A percentile compares a stretch with the other conserved stretches of the same genome.
These are phyloP conservation scores for Peziza echinospora DNA, from an alignment of 495 filamentous ascomycete genomes.

Conservation along the genomic window DNA sequence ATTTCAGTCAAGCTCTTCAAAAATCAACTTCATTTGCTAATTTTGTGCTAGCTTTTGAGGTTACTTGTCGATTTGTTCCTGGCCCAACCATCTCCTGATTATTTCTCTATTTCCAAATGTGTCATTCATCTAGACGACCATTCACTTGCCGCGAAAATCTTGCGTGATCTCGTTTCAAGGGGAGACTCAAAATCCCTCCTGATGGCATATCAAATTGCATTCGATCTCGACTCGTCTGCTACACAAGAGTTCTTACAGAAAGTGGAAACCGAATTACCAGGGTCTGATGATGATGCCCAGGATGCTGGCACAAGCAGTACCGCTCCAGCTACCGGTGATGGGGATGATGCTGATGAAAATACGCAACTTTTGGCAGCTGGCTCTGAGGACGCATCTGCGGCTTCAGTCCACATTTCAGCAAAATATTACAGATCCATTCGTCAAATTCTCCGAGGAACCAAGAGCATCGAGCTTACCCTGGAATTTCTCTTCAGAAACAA, in stretches of 20 bases:
- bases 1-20: neutral
- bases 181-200: slow-evolving; percentile 56
- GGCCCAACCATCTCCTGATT: slow-evolving; percentile 54
- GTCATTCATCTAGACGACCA: slow-evolving; percentile 91
- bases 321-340: slow-evolving; percentile 24
- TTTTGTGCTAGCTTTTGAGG: slow-evolving; percentile 7
- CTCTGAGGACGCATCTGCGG: slow-evolving; percentile 16
- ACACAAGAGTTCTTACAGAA: slow-evolving; percentile 91
- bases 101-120: slow-evolving; percentile 95
- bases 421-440: slow-evolving; percentile 59
- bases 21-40: neutral
- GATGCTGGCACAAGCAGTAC: slow-evolving; percentile 22
- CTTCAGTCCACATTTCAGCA: slow-evolving; percentile 20
- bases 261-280: slow-evolving; percentile 43
- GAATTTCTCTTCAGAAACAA: slow-evolving; percentile 95
- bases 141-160: slow-evolving; percentile 69
- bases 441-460: slow-evolving; percentile 69
- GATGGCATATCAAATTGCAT: slow-evolving; percentile 90
- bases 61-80: slow-evolving; percentile 10
- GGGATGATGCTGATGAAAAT: slow-evolving; percentile 19
- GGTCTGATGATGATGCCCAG: slow-evolving; percentile 28
- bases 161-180: slow-evolving; percentile 59
- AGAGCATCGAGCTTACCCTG: slow-evolving; percentile 76
- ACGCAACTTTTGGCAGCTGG: slow-evolving; percentile 12
- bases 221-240: slow-evolving; percentile 93